These are phyloP conservation scores for Cystobasidium ongulense DNA, from an alignment of 768 basidiomycete genomes.

Conservation along the genomic window DNA sequence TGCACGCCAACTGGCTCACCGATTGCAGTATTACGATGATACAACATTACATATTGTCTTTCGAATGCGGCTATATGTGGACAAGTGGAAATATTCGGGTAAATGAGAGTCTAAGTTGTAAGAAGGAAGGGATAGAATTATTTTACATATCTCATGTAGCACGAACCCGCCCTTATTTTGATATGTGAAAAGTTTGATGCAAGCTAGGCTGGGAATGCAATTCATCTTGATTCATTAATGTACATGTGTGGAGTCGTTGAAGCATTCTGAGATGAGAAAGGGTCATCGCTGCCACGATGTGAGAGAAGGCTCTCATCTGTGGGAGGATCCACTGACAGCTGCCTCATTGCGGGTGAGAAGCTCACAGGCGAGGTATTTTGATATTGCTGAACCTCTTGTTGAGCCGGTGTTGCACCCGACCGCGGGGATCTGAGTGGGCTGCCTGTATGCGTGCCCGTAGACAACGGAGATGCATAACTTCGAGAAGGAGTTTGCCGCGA, in stretches of 20 bases:
- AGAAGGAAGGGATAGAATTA: no score
- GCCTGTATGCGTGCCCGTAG: neutral
- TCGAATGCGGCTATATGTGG: neutral
- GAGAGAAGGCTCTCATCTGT: neutral
- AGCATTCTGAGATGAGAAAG: neutral
- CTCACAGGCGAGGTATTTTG: neutral
- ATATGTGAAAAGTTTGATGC: no score
- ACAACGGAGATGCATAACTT: neutral
- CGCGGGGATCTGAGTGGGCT: neutral
- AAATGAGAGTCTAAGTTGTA: neutral
- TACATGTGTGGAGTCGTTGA: neutral
- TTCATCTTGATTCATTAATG: neutral
- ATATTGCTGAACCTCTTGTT: neutral
- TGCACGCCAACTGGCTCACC: neutral
- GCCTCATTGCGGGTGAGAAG: neutral
- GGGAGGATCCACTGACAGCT: conserved; percentile 19
- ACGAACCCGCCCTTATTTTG: no score
- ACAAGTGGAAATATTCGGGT: neutral
- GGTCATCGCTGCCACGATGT: neutral
- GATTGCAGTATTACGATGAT: neutral
- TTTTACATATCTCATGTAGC: no score
- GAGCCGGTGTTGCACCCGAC: neutral
- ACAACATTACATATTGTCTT: neutral
- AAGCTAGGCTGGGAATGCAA: neutral
- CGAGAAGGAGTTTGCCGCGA: neutral